Percentiles rank a stretch among this genome's conserved stretches.
phyloP scores from a whole-genome alignment of 192 early-diverging fungal species.

The Podila minutissima region DNA sequence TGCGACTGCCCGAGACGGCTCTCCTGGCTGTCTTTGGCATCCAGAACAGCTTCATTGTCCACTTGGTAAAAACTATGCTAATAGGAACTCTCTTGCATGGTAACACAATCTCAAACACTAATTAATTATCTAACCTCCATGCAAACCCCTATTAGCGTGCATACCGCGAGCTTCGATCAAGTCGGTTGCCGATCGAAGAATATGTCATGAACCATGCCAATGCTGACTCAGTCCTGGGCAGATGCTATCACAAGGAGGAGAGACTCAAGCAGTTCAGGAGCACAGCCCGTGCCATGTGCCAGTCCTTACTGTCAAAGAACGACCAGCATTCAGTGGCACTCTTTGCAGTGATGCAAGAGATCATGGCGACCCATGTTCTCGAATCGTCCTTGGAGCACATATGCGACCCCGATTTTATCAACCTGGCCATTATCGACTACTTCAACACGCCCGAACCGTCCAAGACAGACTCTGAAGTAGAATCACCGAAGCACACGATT shows the following conservation, averaged over 20 bases:
- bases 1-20: slow-evolving; percentile 57
- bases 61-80: slow-evolving; percentile 54
- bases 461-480: background rate
- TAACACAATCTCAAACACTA: background rate
- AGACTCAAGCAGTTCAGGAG: slow-evolving; percentile 52
- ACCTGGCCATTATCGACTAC: slow-evolving; percentile 59
- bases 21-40: slow-evolving; percentile 59
- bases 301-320: slow-evolving; percentile 51
- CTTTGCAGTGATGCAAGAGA: slow-evolving; percentile 57
- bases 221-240: slow-evolving; percentile 58
- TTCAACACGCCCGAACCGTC: slow-evolving; percentile 13
- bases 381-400: slow-evolving; percentile 53
- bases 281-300: slow-evolving; percentile 46
- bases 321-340: slow-evolving; percentile 55
- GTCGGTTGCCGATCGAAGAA: slow-evolving; percentile 43
- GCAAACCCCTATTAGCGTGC: slow-evolving; percentile 22
- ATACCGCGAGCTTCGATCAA: slow-evolving; percentile 52
- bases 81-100: too few species aligned
- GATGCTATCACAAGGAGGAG: slow-evolving; percentile 48
- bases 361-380: slow-evolving; percentile 59
- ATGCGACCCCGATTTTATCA: slow-evolving; percentile 65
- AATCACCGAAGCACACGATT: background rate
- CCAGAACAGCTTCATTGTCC: slow-evolving; percentile 65
- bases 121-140: background rate
- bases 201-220: slow-evolving; percentile 50